A percentile compares a stretch with the other conserved stretches of the same genome.
Conservation (phyloP, 768 basidiomycete species). For the Psilocybe cyanescens region DNA sequence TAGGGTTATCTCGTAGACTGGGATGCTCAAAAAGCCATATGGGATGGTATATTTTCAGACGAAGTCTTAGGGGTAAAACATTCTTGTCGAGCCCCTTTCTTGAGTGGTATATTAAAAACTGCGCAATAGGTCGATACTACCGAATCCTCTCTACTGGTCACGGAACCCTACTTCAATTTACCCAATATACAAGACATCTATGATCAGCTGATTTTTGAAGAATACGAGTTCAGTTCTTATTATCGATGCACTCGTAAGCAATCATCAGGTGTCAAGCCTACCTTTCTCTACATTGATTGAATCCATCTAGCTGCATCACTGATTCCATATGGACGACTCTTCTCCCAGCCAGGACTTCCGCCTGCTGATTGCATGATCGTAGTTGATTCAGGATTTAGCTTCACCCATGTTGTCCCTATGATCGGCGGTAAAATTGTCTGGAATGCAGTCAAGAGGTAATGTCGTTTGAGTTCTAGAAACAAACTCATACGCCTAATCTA, state of each 20-base stretch:
- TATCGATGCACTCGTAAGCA: slow-evolving; percentile 79
- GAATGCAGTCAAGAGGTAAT: slow-evolving; percentile 81
- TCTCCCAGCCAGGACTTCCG: slow-evolving; percentile 49
- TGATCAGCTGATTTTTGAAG: slow-evolving; percentile 95
- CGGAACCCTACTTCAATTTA: slow-evolving; percentile 94
- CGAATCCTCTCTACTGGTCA: slow-evolving; percentile 78
- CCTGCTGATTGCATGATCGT: slow-evolving; percentile 80
- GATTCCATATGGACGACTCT: slow-evolving; percentile 76
- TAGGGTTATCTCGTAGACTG: slow-evolving; percentile 94
- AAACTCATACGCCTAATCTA: slow-evolving; percentile 12
- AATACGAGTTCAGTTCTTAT: slow-evolving; percentile 91
- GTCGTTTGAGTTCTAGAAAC: slow-evolving; percentile 4
- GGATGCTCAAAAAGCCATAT: slow-evolving; percentile 94
- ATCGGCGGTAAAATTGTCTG: slow-evolving; percentile 76
- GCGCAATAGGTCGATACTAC: slow-evolving; percentile 68
- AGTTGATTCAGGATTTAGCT: slow-evolving; percentile 93
- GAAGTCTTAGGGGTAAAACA: slow-evolving; percentile 64
- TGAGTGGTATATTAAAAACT: slow-evolving; percentile 5
- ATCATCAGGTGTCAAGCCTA: slow-evolving; percentile 8
- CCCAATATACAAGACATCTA: slow-evolving; percentile 91
- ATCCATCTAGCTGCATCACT: slow-evolving; percentile 71
- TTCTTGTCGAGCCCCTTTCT: slow-evolving; percentile 7
- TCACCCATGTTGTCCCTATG: slow-evolving; percentile 89
- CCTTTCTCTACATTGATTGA: slow-evolving; percentile 13
- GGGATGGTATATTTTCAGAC: slow-evolving; percentile 87